Evolutionary conservation across 2,329 filamentous ascomycete genomes (phyloP), one percentile per base, ranked within the genome.

Genomic region (Nannizzia gypsea): DNA sequence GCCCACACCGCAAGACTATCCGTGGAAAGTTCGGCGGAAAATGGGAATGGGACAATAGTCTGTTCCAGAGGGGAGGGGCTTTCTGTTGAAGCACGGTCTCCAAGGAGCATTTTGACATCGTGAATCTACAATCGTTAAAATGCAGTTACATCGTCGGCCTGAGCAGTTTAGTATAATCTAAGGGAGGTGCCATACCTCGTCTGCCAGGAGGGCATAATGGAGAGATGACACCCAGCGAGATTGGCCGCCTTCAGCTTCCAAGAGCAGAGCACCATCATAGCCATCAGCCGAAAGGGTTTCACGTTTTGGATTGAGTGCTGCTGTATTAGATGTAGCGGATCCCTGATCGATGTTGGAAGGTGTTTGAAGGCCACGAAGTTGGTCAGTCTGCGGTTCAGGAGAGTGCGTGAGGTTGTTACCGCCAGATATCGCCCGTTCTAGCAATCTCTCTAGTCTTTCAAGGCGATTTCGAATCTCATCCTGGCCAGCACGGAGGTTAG

Each of bases 211-310:
- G 20, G 61, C 61, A 46, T 61, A 63, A 40, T 63, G 61, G 9
- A 61, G 48, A 48, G 59, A 63, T 15, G 61, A 63, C 46, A 63
- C 61, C 59, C 59, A 63, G 38, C 56, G 61, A 6, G 61, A 61
- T 42, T 59, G 59, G 13, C 61, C 59, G 11, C 56, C 42, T 46
- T 61, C 56, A n/a, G 59, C 34, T 15, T 59, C 59, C 42, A 61
- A 31, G 8, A 63, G 56, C 20, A 63, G 56, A 6, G 61, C 61
- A 22, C 61, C 59, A 34, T 61, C 61, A 22, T 63, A 61, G 20
- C 61, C 61, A 59, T 63, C 59, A 28, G 36, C 11, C 9, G 50
- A 55, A 9, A 31, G 11, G 3, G 50, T 46, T 24, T 24, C 42
- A 6, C n/a, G 4, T 22, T 22, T 46, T 11, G n/a, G 42, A 20